Conservation (phyloP, 306 rosid species). For the Casuarina equisetifolia region DNA sequence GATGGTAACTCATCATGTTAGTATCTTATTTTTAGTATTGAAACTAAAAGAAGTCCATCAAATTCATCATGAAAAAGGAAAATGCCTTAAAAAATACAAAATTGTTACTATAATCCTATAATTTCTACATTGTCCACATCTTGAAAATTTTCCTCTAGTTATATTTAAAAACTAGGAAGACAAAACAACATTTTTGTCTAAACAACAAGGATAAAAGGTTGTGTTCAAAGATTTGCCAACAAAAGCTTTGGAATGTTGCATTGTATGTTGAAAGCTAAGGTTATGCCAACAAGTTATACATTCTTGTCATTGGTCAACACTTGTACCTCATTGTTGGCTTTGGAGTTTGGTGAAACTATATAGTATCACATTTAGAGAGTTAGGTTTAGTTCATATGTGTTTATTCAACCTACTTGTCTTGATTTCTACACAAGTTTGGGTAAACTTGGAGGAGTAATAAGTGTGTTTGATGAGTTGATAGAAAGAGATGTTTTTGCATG, state of each 20-base stretch:
- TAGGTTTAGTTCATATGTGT: conserved; percentile 59
- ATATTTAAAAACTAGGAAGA: no score
- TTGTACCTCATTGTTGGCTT: conserved; percentile 38
- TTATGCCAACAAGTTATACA: conserved; percentile 65
- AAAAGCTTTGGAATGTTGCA: conserved; percentile 47
- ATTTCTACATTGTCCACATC: no score
- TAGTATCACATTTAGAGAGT: conserved; percentile 67
- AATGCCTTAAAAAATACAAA: no score
- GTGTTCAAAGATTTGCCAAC: conserved; percentile 6
- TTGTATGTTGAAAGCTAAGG: conserved; percentile 39
- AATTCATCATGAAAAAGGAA: no score
- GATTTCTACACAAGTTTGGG: conserved; percentile 60
- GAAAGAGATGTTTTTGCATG: conserved; percentile 73
- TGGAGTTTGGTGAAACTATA: conserved; percentile 45
- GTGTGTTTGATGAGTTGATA: conserved; percentile 65
- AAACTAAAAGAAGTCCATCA: no score
- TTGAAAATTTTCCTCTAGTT: no score
- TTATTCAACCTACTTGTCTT: conserved; percentile 68
- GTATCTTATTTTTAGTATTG: no score
- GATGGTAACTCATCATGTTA: no score
- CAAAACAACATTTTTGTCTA: no score
- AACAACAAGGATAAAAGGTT: no score
- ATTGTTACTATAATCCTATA: no score
- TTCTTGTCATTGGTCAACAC: conserved; percentile 66
- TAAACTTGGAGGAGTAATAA: conserved; percentile 29